phyloP scores from a whole-genome alignment of 2,329 filamentous ascomycete genomes.

The Fusarium agapanthi region DNA sequence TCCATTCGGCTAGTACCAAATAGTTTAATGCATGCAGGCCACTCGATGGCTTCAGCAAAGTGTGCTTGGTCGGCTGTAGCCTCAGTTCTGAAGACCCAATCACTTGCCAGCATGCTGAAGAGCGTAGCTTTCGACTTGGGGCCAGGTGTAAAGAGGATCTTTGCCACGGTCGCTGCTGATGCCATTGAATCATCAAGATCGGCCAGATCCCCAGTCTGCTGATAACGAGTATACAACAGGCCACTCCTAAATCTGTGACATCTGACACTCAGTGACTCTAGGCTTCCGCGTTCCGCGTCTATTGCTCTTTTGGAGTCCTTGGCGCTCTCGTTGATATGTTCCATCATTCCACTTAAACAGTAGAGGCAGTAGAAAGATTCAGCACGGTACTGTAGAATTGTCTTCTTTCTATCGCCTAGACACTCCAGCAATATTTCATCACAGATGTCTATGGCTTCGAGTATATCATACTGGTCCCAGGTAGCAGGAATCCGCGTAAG shows the following conservation, averaged over 20 bases:
- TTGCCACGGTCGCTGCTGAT: neutral
- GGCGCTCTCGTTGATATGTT: neutral
- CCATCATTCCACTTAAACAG: neutral
- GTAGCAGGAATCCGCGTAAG: neutral
- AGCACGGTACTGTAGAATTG: neutral
- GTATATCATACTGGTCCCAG: neutral
- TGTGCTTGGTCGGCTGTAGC: neutral
- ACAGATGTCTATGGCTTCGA: neutral
- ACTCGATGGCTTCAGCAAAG: neutral
- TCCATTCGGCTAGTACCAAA: neutral
- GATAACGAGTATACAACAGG: neutral
- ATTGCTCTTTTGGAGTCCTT: neutral
- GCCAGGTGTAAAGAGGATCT: neutral
- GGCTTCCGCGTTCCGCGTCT: neutral
- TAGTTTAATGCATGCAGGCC: neutral
- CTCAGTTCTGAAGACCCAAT: neutral
- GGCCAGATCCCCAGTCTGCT: fast-evolving
- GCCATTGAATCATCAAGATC: neutral
- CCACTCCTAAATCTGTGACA: neutral
- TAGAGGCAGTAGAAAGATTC: neutral
- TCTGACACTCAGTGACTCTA: neutral
- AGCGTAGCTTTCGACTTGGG: neutral
- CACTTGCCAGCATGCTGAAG: neutral
- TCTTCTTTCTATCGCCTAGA: neutral
- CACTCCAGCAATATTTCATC: fast-evolving